These are phyloP conservation scores for Lunularia cruciata DNA, from an alignment of 225 moss, liverwort and hornwort species.

Conservation along the genomic window DNA sequence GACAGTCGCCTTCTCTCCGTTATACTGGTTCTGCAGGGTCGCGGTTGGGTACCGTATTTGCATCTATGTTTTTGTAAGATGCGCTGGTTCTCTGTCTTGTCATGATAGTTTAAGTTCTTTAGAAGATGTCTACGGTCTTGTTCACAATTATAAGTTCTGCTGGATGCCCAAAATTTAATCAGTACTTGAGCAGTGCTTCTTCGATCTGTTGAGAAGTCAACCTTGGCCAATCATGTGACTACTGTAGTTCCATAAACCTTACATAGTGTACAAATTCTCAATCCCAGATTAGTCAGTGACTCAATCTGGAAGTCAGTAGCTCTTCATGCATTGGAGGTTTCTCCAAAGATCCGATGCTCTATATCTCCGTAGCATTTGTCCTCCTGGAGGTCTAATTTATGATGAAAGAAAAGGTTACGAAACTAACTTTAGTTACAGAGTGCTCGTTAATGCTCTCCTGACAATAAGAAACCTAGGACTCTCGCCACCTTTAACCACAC, in stretches of 20 bases:
- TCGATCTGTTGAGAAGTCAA: background rate
- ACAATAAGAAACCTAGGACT: background rate
- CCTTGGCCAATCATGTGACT: conserved; percentile 11
- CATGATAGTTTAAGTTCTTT: too few relatives aligned
- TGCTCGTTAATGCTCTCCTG: background rate
- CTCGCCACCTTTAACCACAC: conserved; percentile 1
- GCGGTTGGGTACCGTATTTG: too few relatives aligned
- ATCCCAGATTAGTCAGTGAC: background rate
- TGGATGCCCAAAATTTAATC: too few relatives aligned
- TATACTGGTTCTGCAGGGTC: too few relatives aligned
- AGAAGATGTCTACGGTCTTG: too few relatives aligned
- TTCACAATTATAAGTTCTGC: too few relatives aligned
- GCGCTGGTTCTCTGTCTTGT: too few relatives aligned
- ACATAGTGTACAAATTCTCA: background rate
- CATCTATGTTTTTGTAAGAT: too few relatives aligned
- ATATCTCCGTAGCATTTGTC: conserved; percentile 6
- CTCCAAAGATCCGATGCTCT: conserved; percentile 4
- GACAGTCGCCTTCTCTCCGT: too few relatives aligned
- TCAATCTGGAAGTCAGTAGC: conserved; percentile 1
- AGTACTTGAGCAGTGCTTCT: too few relatives aligned
- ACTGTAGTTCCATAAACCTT: background rate
- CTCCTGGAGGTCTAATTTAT: background rate
- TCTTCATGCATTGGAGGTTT: conserved; percentile 8
- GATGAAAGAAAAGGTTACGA: background rate
- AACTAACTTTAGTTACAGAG: background rate